phyloP scores from a whole-genome alignment of 352 stramenopile species.

The Hyaloperonospora arabidopsidis region DNA sequence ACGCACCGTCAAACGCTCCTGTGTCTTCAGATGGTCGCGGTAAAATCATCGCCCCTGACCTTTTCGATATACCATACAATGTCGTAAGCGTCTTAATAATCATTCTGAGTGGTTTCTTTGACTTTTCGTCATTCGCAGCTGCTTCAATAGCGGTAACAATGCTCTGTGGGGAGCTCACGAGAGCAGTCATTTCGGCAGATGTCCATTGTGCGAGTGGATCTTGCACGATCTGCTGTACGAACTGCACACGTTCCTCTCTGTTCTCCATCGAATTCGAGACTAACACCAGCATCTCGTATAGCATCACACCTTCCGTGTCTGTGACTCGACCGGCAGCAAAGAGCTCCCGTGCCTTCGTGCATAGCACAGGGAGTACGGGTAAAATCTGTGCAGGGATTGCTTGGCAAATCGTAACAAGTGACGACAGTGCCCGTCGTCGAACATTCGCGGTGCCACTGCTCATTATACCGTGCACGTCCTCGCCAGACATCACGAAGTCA shows the following conservation, averaged over 20 bases:
- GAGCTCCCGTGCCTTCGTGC: conserved; percentile 57
- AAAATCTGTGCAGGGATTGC: conserved; percentile 66
- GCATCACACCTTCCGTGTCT: conserved; percentile 64
- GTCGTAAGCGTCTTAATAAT: conserved; percentile 73
- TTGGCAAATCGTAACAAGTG: conserved; percentile 72
- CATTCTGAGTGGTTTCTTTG: conserved; percentile 41
- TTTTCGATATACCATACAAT: conserved; percentile 69
- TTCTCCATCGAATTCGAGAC: conserved; percentile 76
- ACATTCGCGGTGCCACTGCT: conserved; percentile 66
- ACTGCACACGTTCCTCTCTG: conserved; percentile 47
- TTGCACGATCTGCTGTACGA: conserved; percentile 67
- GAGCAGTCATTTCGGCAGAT: conserved; percentile 47
- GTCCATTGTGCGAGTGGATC: conserved; percentile 59
- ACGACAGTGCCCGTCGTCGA: conserved; percentile 53
- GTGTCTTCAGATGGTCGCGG: conserved; percentile 17
- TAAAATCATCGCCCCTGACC: conserved; percentile 26
- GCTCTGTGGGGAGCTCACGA: conserved; percentile 48
- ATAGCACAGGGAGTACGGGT: conserved; percentile 64
- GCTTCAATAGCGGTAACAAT: conserved; percentile 53
- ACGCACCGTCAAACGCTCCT: conserved; percentile 45
- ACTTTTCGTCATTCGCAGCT: conserved; percentile 28
- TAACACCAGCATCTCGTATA: conserved; percentile 78
- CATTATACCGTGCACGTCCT: conserved; percentile 59
- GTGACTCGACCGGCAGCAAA: conserved; percentile 64
- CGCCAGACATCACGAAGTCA: conserved; percentile 56